phyloP scores from a whole-genome alignment of 495 filamentous ascomycete genomes.

The Penicillium coffeae region DNA sequence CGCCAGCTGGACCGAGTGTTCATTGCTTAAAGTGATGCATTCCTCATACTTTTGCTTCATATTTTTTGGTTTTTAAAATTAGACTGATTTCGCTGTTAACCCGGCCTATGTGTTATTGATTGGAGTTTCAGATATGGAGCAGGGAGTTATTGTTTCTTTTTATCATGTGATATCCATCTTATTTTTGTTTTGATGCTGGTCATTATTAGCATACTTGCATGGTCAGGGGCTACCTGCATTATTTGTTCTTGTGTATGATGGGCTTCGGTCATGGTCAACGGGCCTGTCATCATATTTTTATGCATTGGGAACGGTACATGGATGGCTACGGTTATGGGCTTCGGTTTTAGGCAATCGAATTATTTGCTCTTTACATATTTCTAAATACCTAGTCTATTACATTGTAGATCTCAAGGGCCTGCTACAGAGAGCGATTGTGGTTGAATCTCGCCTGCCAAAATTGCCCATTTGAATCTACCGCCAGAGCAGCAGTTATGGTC shows the following conservation, averaged over 20 bases:
- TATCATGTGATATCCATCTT: conserved; percentile 19
- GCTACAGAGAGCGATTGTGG: too few relatives aligned
- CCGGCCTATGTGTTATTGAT: too few relatives aligned
- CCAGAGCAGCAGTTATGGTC: too few relatives aligned
- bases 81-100: not conserved
- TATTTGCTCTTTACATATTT: not conserved
- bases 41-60: not conserved
- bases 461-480: too few relatives aligned
- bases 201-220: conserved; percentile 19
- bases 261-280: conserved; percentile 1
- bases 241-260: conserved; percentile 7
- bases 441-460: too few relatives aligned
- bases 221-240: conserved; percentile 15
- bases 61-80: conserved; percentile 2
- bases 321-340: conserved; percentile 13
- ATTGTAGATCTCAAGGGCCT: not conserved
- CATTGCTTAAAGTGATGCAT: conserved; percentile 17
- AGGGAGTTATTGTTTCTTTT: conserved; percentile 3
- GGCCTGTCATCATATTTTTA: conserved; percentile 13
- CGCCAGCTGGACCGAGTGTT: conserved; percentile 59
- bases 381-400: not conserved
- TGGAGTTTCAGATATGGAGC: conserved; percentile 3
- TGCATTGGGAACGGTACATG: conserved; percentile 27
- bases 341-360: conserved; percentile 7
- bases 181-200: conserved; percentile 9